These are phyloP conservation scores for Symmetrospora coprosmae DNA, from an alignment of 768 basidiomycete genomes.

Conservation along the genomic window DNA sequence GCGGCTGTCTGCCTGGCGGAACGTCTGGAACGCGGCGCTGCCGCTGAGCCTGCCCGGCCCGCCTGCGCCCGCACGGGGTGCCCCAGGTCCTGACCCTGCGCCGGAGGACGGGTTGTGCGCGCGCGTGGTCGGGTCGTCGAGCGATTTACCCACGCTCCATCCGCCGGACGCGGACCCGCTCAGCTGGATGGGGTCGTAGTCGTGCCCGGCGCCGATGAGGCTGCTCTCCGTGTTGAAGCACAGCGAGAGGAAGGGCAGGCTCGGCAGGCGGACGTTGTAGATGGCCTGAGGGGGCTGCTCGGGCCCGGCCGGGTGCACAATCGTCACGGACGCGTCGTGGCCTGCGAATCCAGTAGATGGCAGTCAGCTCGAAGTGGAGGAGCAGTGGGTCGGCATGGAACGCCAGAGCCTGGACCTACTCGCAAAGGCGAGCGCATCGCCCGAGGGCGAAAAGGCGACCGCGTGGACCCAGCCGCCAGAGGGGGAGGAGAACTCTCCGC, in stretches of 20 bases:
- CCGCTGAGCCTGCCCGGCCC: conserved; percentile 64
- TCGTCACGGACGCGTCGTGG: conserved; percentile 82
- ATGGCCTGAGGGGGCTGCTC: conserved; percentile 41
- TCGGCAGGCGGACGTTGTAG: conserved; percentile 58
- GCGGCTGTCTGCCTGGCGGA: conserved; percentile 77
- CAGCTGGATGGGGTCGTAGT: conserved; percentile 87
- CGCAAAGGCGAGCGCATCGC: conserved; percentile 82
- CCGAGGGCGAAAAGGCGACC: conserved; percentile 89
- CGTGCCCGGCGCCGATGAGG: conserved; percentile 85
- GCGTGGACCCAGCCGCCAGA: conserved; percentile 95
- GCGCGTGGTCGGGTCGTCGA: conserved; percentile 61
- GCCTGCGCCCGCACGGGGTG: conserved; percentile 41
- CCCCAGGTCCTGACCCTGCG: too few relatives aligned
- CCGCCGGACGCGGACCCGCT: conserved; percentile 52
- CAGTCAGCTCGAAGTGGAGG: background rate
- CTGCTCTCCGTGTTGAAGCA: conserved; percentile 70
- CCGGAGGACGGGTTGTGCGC: conserved; percentile 44
- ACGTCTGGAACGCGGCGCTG: conserved; percentile 85
- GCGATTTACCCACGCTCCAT: conserved; percentile 64
- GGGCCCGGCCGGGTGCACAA: conserved; percentile 74
- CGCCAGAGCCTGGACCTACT: conserved; percentile 63
- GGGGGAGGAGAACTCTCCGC: conserved; percentile 78
- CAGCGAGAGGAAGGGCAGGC: conserved; percentile 69
- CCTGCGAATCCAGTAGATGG: conserved; percentile 41
- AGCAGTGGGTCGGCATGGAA: background rate